Evolutionary conservation across 345 rosid species (phyloP).

Genomic region (Combretum micranthum): DNA sequence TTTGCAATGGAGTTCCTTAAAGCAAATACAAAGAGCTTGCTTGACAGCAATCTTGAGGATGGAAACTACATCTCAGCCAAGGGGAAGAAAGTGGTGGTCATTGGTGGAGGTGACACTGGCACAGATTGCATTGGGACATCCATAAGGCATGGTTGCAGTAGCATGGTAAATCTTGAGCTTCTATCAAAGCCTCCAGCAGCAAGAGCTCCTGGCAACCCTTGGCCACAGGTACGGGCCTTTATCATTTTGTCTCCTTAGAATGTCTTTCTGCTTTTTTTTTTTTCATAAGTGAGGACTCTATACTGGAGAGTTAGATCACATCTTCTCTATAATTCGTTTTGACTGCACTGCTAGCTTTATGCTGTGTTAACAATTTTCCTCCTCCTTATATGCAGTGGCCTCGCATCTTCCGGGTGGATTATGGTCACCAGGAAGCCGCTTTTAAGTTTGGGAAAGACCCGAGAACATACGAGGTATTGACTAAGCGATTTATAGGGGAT

Average conservation of each 20-base stretch:
- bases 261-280: neutral
- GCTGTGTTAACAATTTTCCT: neutral
- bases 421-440: constrained; percentile 94
- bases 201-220: constrained; percentile 98
- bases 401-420: constrained; percentile 82
- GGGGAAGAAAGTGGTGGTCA: constrained; percentile 90
- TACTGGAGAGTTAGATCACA: neutral
- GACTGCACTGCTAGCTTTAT: neutral
- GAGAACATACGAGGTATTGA: constrained; percentile 80
- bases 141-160: constrained; percentile 85
- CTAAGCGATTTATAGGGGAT: constrained; percentile 87
- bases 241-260: neutral
- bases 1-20: constrained; percentile 99
- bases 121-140: constrained; percentile 99
- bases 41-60: constrained; percentile 78
- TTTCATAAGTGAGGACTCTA: too few species aligned
- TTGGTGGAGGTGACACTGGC: constrained; percentile 99
- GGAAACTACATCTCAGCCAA: constrained; percentile 85
- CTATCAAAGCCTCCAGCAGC: constrained; percentile 81
- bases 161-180: constrained; percentile 78
- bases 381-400: constrained; percentile 70
- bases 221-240: constrained; percentile 79
- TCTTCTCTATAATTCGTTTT: neutral
- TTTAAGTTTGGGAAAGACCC: constrained; percentile 90
- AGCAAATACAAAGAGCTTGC: constrained; percentile 93